Conservation (phyloP, 2,329 filamentous ascomycete genomes). For the Penicillium crustosum region DNA sequence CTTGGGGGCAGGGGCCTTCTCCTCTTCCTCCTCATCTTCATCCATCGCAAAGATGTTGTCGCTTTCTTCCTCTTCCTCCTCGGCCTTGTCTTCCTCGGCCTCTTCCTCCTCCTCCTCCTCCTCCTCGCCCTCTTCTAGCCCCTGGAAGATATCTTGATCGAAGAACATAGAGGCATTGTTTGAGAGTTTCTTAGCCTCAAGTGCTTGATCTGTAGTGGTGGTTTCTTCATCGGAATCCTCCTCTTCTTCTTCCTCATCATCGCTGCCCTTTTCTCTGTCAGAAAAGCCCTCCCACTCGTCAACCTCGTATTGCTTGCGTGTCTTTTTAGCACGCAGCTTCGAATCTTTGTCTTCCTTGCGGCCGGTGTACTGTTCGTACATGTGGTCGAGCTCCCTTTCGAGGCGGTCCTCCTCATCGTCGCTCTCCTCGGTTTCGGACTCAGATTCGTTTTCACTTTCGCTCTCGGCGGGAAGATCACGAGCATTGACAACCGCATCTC, state of each 20-base stretch:
- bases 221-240: conserved; percentile 20
- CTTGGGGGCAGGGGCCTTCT: conserved; percentile 20
- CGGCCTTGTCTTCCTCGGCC: conserved; percentile 38
- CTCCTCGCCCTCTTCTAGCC: conserved; percentile 67
- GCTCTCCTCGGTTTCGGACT: conserved; percentile 59
- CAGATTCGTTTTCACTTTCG: conserved; percentile 60
- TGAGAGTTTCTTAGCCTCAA: conserved; percentile 62
- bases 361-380: conserved; percentile 86
- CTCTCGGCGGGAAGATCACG: conserved; percentile 68
- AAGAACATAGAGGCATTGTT: conserved; percentile 87
- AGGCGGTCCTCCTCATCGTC: conserved; percentile 80
- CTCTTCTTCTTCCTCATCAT: conserved; percentile 62
- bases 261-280: conserved; percentile 58
- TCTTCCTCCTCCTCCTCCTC: conserved; percentile 56
- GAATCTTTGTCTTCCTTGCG: conserved; percentile 76
- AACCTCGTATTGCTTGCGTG: conserved; percentile 75
- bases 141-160: conserved; percentile 90
- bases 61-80: conserved; percentile 32
- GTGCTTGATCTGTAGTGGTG: conserved; percentile 32
- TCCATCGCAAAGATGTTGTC: conserved; percentile 42
- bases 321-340: conserved; percentile 87
- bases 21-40: conserved; percentile 28
- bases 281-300: conserved; percentile 93
- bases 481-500: conserved; percentile 69
- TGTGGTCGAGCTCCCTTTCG: conserved; percentile 78